Evolutionary conservation across 345 rosid genomes (phyloP), one percentile per base, ranked within the genome.

Genomic region (Lenwebbia sp.): DNA sequence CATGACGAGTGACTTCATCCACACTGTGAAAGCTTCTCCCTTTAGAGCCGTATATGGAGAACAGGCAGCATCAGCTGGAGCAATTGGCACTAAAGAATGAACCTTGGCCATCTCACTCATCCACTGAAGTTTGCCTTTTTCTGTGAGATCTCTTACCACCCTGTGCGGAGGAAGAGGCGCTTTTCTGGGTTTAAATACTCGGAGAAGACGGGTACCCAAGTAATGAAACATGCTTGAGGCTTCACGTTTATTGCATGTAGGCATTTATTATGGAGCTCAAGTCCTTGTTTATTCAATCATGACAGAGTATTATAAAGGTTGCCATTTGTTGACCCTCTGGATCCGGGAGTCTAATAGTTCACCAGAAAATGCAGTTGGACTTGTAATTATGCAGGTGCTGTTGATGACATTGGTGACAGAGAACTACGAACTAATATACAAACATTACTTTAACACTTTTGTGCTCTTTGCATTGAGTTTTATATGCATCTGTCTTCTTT

Each of bases 1-100:
- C 88, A 85, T 84, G 4, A 92, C 49, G 4, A 93, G 87, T 22
- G 93, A 91, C 82, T 90, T 92, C 92, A 93, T 90, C 93, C 95
- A 91, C 55, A 90, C 33, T 0, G 91, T 89, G 85, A 85, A 92
- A 8, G 90, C 70, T 53, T 89, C 92, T 86, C 88, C 86, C 83
- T 81, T 62, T 22, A 25, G 50, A 55, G 89, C 84, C 85, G 83
- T 75, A 84, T 50, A 62, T 82, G 30, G 22, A 49, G 88, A 85
- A 83, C 85, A 74, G 76, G 14, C 14, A 41, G 47, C 33, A 37
- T 87, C 21, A 44, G 33, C 57, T 6, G 51, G 53, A 22, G 26
- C 44, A 44, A 28, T 25, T 33, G 58, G 57, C 86, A 51, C 57
- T 19, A 56, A n/a, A n/a, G 62, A 56, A 84, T 60, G 40, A 82